phyloP scores from a whole-genome alignment of 2,329 filamentous ascomycete species.

The Diaporthe sp. region DNA sequence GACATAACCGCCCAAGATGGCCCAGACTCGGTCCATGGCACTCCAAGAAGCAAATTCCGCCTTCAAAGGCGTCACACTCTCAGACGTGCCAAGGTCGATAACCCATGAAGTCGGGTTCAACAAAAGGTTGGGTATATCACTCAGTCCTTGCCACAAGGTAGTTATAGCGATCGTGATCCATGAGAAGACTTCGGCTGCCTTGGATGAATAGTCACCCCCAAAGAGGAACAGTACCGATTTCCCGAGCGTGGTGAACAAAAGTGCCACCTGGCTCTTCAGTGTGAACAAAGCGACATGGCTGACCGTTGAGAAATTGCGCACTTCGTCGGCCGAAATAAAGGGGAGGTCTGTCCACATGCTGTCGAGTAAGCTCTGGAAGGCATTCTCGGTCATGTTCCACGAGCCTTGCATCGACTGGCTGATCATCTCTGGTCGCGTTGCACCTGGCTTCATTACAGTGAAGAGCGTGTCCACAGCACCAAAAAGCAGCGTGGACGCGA shows the following conservation, averaged over 20 bases:
- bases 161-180: slow-evolving; percentile 42
- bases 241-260: slow-evolving; percentile 57
- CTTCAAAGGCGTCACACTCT: slow-evolving; percentile 59
- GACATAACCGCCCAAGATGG: slow-evolving; percentile 85
- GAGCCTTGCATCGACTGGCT: slow-evolving; percentile 48
- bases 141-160: slow-evolving; percentile 46
- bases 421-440: slow-evolving; percentile 36
- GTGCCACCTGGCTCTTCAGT: slow-evolving; percentile 68
- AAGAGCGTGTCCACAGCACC: slow-evolving; percentile 56
- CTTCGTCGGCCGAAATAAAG: slow-evolving; percentile 69
- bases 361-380: slow-evolving; percentile 63
- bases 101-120: slow-evolving; percentile 70
- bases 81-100: slow-evolving; percentile 65
- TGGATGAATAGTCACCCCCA: slow-evolving; percentile 57
- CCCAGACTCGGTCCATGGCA: slow-evolving; percentile 74
- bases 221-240: slow-evolving; percentile 59
- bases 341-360: slow-evolving; percentile 66
- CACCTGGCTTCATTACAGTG: slow-evolving; percentile 50
- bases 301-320: slow-evolving; percentile 82
- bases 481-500: slow-evolving; percentile 57
- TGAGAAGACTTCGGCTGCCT: slow-evolving; percentile 45
- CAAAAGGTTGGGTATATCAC: slow-evolving; percentile 52
- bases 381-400: slow-evolving; percentile 58
- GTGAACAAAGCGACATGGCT: slow-evolving; percentile 78
- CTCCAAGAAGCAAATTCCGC: slow-evolving; percentile 77